Conservation (phyloP, 148 eudicot species). For the Camellia sinensis region DNA sequence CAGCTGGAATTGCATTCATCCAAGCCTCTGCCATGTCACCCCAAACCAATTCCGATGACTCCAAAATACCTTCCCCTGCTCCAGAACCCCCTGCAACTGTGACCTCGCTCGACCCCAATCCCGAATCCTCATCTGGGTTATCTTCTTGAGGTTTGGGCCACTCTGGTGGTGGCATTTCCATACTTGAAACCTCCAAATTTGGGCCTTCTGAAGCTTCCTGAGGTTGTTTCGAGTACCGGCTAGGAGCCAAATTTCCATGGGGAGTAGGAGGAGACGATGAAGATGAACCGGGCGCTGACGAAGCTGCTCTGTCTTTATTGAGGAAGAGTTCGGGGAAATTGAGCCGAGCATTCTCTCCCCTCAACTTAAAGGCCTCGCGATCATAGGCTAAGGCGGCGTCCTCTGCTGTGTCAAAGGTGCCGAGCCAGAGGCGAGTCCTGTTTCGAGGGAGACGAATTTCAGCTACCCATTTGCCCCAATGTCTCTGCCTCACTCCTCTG, state of each 20-base stretch:
- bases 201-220: slow-evolving; percentile 4
- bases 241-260: background rate
- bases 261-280: slow-evolving; percentile 13
- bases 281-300: slow-evolving; percentile 9
- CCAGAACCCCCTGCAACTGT: slow-evolving; percentile 21
- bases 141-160: slow-evolving; percentile 6
- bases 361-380: slow-evolving; percentile 63
- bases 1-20: slow-evolving; percentile 66
- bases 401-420: slow-evolving; percentile 77
- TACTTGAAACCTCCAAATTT: background rate
- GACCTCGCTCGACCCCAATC: slow-evolving; percentile 26
- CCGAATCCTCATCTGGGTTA: slow-evolving; percentile 26
- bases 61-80: slow-evolving; percentile 24
- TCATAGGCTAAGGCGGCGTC: slow-evolving; percentile 86
- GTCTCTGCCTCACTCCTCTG: slow-evolving; percentile 79
- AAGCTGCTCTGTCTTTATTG: slow-evolving; percentile 29
- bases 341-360: slow-evolving; percentile 72
- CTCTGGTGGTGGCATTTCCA: slow-evolving; percentile 7
- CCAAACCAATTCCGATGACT: slow-evolving; percentile 52
- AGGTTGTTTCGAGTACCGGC: background rate
- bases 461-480: slow-evolving; percentile 95
- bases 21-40: slow-evolving; percentile 74
- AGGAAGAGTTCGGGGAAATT: slow-evolving; percentile 70
- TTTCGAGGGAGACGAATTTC: slow-evolving; percentile 77
- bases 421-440: slow-evolving; percentile 76